Conservation (phyloP, 2,329 filamentous ascomycete genomes). For the Penicillium sp. region DNA sequence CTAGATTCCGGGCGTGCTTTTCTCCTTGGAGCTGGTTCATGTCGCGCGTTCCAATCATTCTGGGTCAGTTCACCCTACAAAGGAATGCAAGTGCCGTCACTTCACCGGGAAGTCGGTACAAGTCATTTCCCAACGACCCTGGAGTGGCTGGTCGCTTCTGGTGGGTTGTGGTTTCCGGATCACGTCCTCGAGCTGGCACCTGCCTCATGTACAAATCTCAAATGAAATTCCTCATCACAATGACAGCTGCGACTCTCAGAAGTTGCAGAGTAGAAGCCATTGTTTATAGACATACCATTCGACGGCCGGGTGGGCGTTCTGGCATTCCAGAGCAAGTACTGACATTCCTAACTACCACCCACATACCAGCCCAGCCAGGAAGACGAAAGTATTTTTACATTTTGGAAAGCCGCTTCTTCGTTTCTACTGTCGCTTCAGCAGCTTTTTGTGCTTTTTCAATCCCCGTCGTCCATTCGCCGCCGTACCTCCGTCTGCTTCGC, state of each 20-base stretch:
- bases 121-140: not conserved
- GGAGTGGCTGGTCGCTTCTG: not conserved
- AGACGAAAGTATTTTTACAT: slow-evolving; percentile 18
- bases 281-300: slow-evolving; percentile 13
- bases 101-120: not conserved
- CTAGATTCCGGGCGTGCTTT: not conserved
- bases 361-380: slow-evolving; percentile 16
- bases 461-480: not conserved
- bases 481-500: not conserved
- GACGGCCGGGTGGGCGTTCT: slow-evolving; percentile 12
- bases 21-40: slow-evolving; percentile 4
- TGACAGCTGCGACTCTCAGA: slow-evolving; percentile 1
- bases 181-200: not conserved
- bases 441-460: not conserved
- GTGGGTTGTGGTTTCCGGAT: not conserved
- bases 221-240: not conserved
- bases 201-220: slow-evolving; percentile 1
- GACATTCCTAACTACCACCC: slow-evolving; percentile 17
- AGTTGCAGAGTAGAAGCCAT: not conserved
- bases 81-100: no score
- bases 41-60: not conserved
- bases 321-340: slow-evolving; percentile 18
- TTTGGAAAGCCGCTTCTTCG: slow-evolving; percentile 7
- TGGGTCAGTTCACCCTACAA: no score
- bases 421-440: not conserved